Evolutionary conservation across 331 rosid species (phyloP), one percentile per base, ranked within the genome.

Genomic region (Arachis monticola): DNA sequence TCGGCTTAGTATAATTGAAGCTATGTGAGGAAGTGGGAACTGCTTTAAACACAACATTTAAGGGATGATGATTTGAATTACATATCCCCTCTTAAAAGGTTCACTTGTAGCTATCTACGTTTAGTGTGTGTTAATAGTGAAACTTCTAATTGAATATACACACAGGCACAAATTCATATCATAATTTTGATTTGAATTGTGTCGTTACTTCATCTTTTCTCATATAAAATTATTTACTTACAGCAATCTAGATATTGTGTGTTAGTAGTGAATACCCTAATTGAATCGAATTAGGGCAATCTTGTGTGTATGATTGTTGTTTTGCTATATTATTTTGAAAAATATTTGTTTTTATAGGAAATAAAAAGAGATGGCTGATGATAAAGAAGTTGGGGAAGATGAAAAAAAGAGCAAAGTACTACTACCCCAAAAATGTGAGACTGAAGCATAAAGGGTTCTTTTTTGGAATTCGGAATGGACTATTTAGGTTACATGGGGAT

Each of bases 401-500:
- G 97, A 78, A 42, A 83, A 76, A 90, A 85, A 79, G 90, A 80
- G 42, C 70, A 68, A 5, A 45, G 79, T 63, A 72, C 83, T 30
- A 58, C 83, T 50, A 70, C 78, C 1, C 67, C 48, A 83, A 32
- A 5, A 72, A 77, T 63, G 78, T 2, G 12, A 92, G 87, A 87
- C 88, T 87, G 90, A 87, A 87, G 77, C 74, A 73, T 13, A 75
- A 10, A 82, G 93, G 97, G 60, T 41, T 95, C 42, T 12, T 95
- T 53, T 85, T 93, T 35, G 80, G 96, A 51, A 63, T 95, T 77
- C 86, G 95, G 88, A 90, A 79, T 30, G 86, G 92, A 11, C 81
- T 95, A 62, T 92, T 92, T 66, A 80, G 97, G 80, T 74, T 79
- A 53, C 96, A 87, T 5, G 81, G 89, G 0, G 97, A 95, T 41